A percentile compares a stretch with the other conserved stretches of the same genome.
Conservation (phyloP, 306 rosid genomes). For the Urtica urens region DNA sequence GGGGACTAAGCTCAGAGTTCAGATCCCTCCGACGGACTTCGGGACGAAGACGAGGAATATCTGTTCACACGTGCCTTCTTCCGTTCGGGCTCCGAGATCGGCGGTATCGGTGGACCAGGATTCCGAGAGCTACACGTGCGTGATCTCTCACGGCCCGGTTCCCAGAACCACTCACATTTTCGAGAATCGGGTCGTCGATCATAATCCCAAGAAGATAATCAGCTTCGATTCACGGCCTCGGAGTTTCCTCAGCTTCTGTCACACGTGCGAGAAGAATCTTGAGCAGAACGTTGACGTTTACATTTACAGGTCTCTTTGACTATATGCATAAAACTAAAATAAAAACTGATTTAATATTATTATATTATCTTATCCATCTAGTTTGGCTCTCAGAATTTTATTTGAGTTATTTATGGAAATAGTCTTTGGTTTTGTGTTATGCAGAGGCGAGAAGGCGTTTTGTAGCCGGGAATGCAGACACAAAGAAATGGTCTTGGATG, state of each 20-base stretch:
- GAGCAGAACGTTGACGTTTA: constrained; percentile 67
- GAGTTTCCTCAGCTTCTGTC: constrained; percentile 64
- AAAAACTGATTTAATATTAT: neutral
- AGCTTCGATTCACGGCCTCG: neutral
- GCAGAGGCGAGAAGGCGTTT: constrained; percentile 88
- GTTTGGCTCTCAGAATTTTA: neutral
- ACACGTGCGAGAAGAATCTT: constrained; percentile 74
- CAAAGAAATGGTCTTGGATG: constrained; percentile 74
- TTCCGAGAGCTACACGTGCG: constrained; percentile 78
- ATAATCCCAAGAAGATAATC: neutral
- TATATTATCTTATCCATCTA: no score
- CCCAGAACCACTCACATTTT: constrained; percentile 81
- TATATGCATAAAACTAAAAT: neutral
- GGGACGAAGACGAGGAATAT: constrained; percentile 22
- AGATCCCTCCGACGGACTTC: constrained; percentile 16
- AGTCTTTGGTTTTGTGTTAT: constrained; percentile 1
- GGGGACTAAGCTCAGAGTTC: constrained; percentile 28
- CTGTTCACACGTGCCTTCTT: constrained; percentile 8
- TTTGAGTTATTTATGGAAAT: neutral
- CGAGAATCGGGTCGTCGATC: constrained; percentile 37
- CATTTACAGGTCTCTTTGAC: constrained; percentile 46
- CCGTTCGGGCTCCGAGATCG: constrained; percentile 4
- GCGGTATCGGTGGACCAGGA: neutral
- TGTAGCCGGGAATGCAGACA: constrained; percentile 75
- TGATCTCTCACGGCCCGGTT: constrained; percentile 59